These are phyloP conservation scores for Fraxinus pennsylvanica DNA, from an alignment of 257 asterid genomes.

Conservation along the genomic window DNA sequence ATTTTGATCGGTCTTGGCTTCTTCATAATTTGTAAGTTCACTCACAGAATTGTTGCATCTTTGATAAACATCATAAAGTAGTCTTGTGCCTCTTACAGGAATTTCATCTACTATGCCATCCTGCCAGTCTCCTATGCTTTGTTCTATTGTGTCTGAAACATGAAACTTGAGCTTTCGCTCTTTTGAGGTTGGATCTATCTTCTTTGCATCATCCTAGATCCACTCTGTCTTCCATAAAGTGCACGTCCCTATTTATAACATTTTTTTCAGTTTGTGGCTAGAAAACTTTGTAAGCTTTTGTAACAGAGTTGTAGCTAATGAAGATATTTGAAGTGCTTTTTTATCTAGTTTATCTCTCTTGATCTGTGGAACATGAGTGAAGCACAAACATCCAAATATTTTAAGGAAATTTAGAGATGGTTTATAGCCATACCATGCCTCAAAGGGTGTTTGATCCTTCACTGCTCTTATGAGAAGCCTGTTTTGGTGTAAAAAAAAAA, in stretches of 20 bases:
- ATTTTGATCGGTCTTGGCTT: neutral
- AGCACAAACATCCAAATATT: no score
- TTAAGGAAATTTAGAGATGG: no score
- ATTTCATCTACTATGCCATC: neutral
- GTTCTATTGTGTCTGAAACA: neutral
- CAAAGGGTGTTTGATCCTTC: no score
- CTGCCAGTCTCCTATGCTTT: neutral
- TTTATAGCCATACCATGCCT: no score
- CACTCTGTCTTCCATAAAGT: conserved; percentile 10
- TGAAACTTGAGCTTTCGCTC: neutral
- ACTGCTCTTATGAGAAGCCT: no score
- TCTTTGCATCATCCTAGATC: neutral
- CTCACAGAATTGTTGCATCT: conserved; percentile 7
- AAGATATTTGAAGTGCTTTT: neutral
- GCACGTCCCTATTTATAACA: conserved; percentile 11
- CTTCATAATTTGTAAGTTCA: conserved; percentile 4
- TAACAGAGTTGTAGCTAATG: neutral
- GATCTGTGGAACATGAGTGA: neutral
- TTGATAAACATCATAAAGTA: conserved; percentile 15
- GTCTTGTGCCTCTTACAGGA: neutral
- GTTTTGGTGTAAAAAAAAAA: no score
- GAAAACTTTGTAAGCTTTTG: neutral
- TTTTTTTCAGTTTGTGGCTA: neutral
- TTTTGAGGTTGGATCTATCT: neutral
- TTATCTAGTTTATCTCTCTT: conserved; percentile 7